phyloP scores from a whole-genome alignment of 495 filamentous ascomycete species.

The Cryomyces minteri region DNA sequence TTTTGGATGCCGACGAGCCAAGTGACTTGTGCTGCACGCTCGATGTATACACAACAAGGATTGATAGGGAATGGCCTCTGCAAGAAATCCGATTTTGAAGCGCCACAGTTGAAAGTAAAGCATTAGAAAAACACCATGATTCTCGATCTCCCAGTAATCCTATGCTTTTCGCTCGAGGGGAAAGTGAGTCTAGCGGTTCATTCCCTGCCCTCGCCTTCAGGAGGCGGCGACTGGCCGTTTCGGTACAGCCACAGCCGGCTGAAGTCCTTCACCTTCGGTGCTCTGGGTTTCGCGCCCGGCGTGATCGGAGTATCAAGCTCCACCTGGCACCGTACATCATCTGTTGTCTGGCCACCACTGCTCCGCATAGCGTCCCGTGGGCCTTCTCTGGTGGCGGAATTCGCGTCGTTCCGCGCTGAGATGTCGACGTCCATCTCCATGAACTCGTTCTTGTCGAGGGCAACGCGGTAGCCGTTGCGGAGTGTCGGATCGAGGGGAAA shows the following conservation, averaged over 20 bases:
- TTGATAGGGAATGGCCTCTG: too few species aligned
- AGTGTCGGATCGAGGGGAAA: conserved; percentile 32
- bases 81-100: too few species aligned
- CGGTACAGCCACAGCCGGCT: conserved; percentile 59
- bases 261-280: conserved; percentile 38
- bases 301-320: conserved; percentile 5
- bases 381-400: background rate
- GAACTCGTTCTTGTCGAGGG: conserved; percentile 29
- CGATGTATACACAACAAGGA: too few species aligned
- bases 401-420: conserved; percentile 1
- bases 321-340: conserved; percentile 1
- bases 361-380: background rate
- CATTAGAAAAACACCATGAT: too few species aligned
- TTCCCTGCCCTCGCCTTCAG: too few species aligned
- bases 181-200: too few species aligned
- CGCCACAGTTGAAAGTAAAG: too few species aligned
- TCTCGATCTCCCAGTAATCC: too few species aligned
- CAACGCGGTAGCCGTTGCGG: conserved; percentile 14
- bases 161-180: too few species aligned
- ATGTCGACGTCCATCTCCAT: conserved; percentile 25
- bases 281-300: conserved; percentile 6
- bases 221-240: conserved; percentile 28
- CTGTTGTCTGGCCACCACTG: background rate
- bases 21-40: too few species aligned
- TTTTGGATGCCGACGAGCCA: too few species aligned